These are phyloP conservation scores for Yarrowia phangngaensis DNA, from an alignment of 805 yeast species.

Conservation along the genomic window DNA sequence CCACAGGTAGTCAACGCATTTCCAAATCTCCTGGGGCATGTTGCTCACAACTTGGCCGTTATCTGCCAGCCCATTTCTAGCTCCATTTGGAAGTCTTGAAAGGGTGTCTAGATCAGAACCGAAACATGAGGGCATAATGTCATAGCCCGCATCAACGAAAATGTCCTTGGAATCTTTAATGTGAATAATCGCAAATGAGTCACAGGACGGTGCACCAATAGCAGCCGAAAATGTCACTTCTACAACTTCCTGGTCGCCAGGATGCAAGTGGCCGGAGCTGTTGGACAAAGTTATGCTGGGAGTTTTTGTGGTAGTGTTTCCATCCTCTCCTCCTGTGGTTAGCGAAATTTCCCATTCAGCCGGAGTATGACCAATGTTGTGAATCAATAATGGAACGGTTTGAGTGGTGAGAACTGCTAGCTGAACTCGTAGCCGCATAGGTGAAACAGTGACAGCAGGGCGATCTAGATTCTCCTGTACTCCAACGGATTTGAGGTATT, in stretches of 20 bases:
- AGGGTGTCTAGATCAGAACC: conserved; percentile 37
- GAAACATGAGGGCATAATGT: conserved; percentile 36
- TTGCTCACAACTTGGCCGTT: conserved; percentile 30
- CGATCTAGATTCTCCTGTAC: conserved; percentile 46
- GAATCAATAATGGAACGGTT: conserved; percentile 36
- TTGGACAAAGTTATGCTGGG: conserved; percentile 4
- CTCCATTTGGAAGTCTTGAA: conserved; percentile 33
- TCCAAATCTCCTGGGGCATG: conserved; percentile 40
- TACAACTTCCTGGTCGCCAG: conserved; percentile 11
- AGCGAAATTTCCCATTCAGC: conserved; percentile 42
- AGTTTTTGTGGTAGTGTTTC: conserved; percentile 31
- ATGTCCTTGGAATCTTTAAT: conserved; percentile 38
- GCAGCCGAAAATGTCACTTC: conserved; percentile 13
- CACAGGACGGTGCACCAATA: conserved; percentile 1
- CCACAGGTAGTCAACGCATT: conserved; percentile 40
- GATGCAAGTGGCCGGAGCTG: neutral
- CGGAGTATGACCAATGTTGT: conserved; percentile 41
- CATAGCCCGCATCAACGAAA: conserved; percentile 35
- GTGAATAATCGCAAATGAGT: conserved; percentile 33
- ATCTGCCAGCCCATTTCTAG: conserved; percentile 29
- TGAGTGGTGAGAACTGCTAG: conserved; percentile 35
- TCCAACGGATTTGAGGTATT: conserved; percentile 45
- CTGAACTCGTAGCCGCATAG: conserved; percentile 37
- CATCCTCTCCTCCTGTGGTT: conserved; percentile 30
- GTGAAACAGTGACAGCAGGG: conserved; percentile 42